Base-by-base conservation (phyloP, 352 stramenopile species). In the Phytopythium aichiense region DNA sequence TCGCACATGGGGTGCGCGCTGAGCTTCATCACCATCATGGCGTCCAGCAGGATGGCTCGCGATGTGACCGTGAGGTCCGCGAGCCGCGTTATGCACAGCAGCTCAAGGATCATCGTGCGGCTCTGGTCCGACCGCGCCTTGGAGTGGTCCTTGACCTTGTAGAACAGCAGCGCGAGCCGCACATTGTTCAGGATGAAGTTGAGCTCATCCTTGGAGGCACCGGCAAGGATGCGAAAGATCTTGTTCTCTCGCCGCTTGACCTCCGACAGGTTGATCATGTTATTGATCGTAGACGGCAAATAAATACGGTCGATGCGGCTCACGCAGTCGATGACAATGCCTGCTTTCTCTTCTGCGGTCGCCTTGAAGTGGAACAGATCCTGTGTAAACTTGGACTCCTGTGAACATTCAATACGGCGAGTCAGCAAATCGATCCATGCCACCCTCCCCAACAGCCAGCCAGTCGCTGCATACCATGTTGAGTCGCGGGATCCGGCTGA, bases 21-120 rank as follows among this genome's bases (percentile, higher is more conserved):
- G 40, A 99, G 79, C 67, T 98, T 98, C 84, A 99, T 96, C 28
- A 98, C 86, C 85, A 99, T 98, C 23, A 99, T 71, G n/a, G 94
- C 96, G 67, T 99, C 92, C 7, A 99, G 61, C 13, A 99, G 66
- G 31, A 98, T 85, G 12, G 96, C 95, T 18, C 94, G 84, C 30
- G 91, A 97, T 43, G 89, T 91, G 52, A 98, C 81, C 0, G 87
- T 97, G n/a, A 99, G 74, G 49, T 97, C 92, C 1, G 89, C 84
- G 15, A 99, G 74, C 6, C 96, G 83, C 50, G 95, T 97, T 0
- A 95, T 88, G 45, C 95, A 97, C 2, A 99, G 74, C 43, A 99
- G 69, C 69, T 99, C 87, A 56, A 99, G 88, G 3, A 99, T 81
- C 31, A 98, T 81, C 33, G 96, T 98, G 33, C 97, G 89, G 61